Evolutionary conservation across 768 basidiomycete species (phyloP).

Genomic region (Phylloporus arenicola): DNA sequence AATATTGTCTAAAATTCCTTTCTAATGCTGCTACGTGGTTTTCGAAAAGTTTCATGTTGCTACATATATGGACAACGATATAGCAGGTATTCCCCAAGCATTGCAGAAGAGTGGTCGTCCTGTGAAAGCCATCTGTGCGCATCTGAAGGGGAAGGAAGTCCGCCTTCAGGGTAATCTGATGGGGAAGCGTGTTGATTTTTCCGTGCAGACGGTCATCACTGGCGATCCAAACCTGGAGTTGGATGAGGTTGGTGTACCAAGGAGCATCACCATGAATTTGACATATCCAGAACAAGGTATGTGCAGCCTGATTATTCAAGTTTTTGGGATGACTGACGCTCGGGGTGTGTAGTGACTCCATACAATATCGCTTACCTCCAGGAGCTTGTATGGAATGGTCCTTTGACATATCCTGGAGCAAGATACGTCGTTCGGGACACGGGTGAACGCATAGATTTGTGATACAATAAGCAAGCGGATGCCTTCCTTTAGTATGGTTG

Average conservation of each 20-base stretch:
- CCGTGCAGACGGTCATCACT: slow-evolving; percentile 97
- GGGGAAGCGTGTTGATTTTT: slow-evolving; percentile 99
- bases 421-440: slow-evolving; percentile 96
- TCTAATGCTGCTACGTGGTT: neutral
- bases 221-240: slow-evolving; percentile 96
- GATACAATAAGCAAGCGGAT: slow-evolving; percentile 94
- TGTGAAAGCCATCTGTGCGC: slow-evolving; percentile 96
- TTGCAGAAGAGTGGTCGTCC: slow-evolving; percentile 96
- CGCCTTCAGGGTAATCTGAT: slow-evolving; percentile 96
- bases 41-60: slow-evolving; percentile 85
- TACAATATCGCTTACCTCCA: slow-evolving; percentile 95
- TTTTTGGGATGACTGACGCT: slow-evolving; percentile 5
- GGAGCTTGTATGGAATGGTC: slow-evolving; percentile 91
- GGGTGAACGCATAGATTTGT: slow-evolving; percentile 92
- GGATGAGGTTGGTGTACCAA: slow-evolving; percentile 96
- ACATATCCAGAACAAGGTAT: slow-evolving; percentile 95
- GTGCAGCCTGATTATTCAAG: slow-evolving; percentile 11
- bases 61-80: slow-evolving; percentile 99
- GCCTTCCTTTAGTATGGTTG: slow-evolving; percentile 96
- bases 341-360: slow-evolving; percentile 72
- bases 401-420: slow-evolving; percentile 91
- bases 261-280: slow-evolving; percentile 93
- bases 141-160: slow-evolving; percentile 98
- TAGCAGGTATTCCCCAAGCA: slow-evolving; percentile 96
- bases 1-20: neutral